Conservation (phyloP, 1,139 yeast genomes). For the Hemisphaericaspora subhashii region DNA sequence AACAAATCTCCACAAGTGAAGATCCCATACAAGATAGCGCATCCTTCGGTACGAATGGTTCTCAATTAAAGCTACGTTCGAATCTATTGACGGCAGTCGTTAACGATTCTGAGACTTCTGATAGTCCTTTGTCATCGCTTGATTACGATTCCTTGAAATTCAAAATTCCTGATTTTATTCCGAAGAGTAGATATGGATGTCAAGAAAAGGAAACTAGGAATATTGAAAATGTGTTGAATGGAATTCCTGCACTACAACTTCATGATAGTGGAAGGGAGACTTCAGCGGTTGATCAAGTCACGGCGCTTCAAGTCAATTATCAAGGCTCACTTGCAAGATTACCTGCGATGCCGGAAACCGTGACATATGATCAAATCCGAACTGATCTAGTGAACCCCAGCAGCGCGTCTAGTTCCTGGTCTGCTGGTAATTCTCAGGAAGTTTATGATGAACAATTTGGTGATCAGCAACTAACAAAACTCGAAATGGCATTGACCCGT, state of each 20-base stretch:
- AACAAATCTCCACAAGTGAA: no score
- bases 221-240: no score
- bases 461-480: no score
- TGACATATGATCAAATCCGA: constrained; percentile 4
- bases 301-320: background rate
- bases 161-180: no score
- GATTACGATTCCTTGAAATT: no score
- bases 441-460: background rate
- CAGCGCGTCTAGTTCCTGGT: background rate
- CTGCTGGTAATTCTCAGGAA: background rate
- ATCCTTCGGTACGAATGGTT: background rate
- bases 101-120: background rate
- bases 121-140: background rate
- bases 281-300: background rate
- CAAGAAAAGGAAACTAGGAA: no score
- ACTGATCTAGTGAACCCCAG: background rate
- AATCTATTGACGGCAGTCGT: no score
- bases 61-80: no score
- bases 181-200: no score
- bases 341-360: background rate
- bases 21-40: background rate
- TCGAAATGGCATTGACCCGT: background rate
- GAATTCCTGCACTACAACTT: no score
- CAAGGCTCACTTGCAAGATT: background rate
- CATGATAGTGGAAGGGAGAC: no score